These are phyloP conservation scores for Phoma sp. DNA, from an alignment of 2,329 filamentous ascomycete species.

Conservation along the genomic window DNA sequence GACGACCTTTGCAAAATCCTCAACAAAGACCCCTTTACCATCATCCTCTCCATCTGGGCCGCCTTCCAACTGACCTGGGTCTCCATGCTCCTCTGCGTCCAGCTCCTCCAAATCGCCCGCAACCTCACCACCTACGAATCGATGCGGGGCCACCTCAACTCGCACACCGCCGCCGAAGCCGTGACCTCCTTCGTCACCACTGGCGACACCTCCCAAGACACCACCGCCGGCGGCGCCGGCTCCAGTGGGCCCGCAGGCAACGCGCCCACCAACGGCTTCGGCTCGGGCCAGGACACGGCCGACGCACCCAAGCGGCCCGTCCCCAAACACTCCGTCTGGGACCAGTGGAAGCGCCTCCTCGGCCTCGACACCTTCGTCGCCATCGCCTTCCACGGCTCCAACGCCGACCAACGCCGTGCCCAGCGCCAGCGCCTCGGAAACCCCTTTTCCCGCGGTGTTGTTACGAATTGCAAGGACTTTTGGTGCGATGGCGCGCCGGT, in stretches of 20 bases:
- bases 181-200: slow-evolving; percentile 79
- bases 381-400: slow-evolving; percentile 78
- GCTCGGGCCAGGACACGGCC: slow-evolving; percentile 63
- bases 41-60: slow-evolving; percentile 80
- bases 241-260: slow-evolving; percentile 19
- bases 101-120: slow-evolving; percentile 88
- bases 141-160: slow-evolving; percentile 79
- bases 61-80: slow-evolving; percentile 91
- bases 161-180: slow-evolving; percentile 61
- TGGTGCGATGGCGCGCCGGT: slow-evolving; percentile 89
- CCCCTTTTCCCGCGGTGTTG: slow-evolving; percentile 80
- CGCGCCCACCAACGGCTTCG: slow-evolving; percentile 60
- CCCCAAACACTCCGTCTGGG: slow-evolving; percentile 70
- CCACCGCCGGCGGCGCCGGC: slow-evolving; percentile 16
- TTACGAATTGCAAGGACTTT: slow-evolving; percentile 95
- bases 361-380: slow-evolving; percentile 94
- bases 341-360: slow-evolving; percentile 82
- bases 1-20: slow-evolving; percentile 75
- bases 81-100: slow-evolving; percentile 93
- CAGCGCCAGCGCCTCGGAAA: slow-evolving; percentile 63
- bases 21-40: slow-evolving; percentile 82
- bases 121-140: slow-evolving; percentile 97
- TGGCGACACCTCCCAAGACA: slow-evolving; percentile 67
- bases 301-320: slow-evolving; percentile 48
- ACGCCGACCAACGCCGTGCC: slow-evolving; percentile 48